Base-by-base conservation (phyloP, 768 basidiomycete genomes). In the Tricholoma furcatifolium region DNA sequence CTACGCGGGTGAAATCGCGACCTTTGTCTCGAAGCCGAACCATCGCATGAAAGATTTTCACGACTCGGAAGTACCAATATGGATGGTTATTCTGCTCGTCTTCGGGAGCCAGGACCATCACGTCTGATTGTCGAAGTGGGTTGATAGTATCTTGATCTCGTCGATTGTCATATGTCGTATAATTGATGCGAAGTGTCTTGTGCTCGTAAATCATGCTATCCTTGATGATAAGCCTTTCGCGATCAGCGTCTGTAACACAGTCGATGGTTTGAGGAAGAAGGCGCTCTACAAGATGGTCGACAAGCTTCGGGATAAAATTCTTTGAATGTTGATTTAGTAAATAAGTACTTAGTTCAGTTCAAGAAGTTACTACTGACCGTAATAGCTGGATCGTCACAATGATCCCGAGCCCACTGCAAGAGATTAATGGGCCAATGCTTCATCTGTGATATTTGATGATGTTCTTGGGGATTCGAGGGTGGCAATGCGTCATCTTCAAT, bases 81-180 rank as follows among this genome's bases (percentile, higher is more conserved):
- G 72, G 69, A 47, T 67, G 43, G 3, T 54, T 58, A n/a, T 62
- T 52, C 0, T 47, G 56, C n/a, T 60, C 55, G 12, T 55, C 56
- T 3, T 56, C 63, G 6, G 66, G 64, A 21, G 64, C 65, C 0
- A 46, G 59, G 9, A 69, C 50, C 58, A 70, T 74, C 15, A 80
- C 51, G 21, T 77, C 65, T 0, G 64, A 44, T 2, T 72, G 68
- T 3, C 18, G 34, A 0, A 64, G 69, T 2, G 56, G 48, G 43
- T 77, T 74, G 47, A 80, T 61, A 2, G 65, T 51, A 51, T 78
- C 74, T 79, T n/a, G n/a, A n/a, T n/a, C n/a, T n/a, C n/a, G n/a
- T n/a, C n/a, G n/a, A n/a, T n/a, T n/a, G n/a, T n/a, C 70, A 60
- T 78, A 79, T 0, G 72, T 70, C 0, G 71, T 76, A 54, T 73